A percentile compares a stretch with the other conserved stretches of the same genome.
Evolutionary conservation across 2,329 filamentous ascomycete species (phyloP).

Genomic region (Aspergillus udagawae): DNA sequence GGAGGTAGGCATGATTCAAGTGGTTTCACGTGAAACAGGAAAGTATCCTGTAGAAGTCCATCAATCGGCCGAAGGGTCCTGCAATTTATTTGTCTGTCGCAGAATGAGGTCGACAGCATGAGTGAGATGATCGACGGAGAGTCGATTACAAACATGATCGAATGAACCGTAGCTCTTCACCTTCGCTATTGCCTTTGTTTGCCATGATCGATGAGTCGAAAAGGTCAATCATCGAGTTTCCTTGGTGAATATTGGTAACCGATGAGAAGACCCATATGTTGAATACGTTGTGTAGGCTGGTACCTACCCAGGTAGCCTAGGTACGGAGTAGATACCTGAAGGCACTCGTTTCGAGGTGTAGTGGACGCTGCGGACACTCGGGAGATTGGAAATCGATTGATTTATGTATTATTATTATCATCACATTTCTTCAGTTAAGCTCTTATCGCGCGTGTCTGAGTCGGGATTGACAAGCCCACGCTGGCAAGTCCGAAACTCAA

Average conservation of each 20-base stretch:
- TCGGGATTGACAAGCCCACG: constrained; percentile 3
- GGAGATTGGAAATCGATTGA: constrained; percentile 10
- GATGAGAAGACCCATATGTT: neutral
- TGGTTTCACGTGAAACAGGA: neutral
- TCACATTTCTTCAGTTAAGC: constrained; percentile 11
- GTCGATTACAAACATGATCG: neutral
- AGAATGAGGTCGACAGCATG: neutral
- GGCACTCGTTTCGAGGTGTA: too few species aligned
- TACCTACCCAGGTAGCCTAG: neutral
- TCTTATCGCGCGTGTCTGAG: constrained; percentile 11
- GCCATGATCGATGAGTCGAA: neutral
- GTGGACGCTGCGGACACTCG: neutral
- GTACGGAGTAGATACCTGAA: neutral
- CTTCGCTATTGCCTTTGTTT: too few species aligned
- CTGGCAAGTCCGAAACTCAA: neutral
- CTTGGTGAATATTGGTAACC: neutral
- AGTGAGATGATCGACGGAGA: neutral
- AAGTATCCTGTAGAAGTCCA: neutral
- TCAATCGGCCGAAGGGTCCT: neutral
- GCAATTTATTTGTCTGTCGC: neutral
- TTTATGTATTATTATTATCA: constrained; percentile 21
- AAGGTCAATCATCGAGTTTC: neutral
- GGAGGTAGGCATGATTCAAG: neutral
- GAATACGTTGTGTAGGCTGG: neutral
- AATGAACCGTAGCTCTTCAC: too few species aligned